phyloP scores from a whole-genome alignment of 225 moss, liverwort and hornwort genomes.

The Straminergon stramineum region DNA sequence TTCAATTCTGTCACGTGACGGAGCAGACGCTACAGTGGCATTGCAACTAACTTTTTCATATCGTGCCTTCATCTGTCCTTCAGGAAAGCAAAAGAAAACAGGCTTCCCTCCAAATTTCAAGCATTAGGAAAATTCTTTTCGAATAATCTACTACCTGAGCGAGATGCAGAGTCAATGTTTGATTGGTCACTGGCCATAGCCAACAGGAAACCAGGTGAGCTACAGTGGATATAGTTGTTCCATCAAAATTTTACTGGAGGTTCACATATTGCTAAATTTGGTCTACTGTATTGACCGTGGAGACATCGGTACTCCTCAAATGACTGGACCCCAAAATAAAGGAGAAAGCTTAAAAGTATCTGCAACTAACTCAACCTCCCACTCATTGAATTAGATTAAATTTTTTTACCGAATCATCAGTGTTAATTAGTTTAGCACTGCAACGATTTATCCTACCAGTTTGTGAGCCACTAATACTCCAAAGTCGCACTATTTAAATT shows the following conservation, averaged over 20 bases:
- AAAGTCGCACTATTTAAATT: neutral
- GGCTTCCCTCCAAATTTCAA: neutral
- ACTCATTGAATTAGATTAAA: no score
- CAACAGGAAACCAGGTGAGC: neutral
- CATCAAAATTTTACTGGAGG: neutral
- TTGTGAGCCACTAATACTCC: neutral
- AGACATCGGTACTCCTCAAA: neutral
- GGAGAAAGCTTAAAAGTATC: neutral
- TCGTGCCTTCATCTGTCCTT: neutral
- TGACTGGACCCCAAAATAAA: neutral
- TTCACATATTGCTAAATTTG: neutral
- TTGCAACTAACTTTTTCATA: neutral
- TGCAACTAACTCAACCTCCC: neutral
- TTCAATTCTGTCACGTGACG: neutral
- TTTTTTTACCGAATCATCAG: neutral
- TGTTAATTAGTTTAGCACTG: neutral
- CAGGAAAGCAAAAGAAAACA: neutral
- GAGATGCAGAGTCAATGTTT: neutral
- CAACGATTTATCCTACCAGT: no score
- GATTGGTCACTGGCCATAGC: neutral
- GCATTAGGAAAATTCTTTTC: neutral
- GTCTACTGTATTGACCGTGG: neutral
- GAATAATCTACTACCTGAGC: neutral
- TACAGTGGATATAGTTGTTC: neutral
- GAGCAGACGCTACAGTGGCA: neutral